A percentile compares a stretch with the other conserved stretches of the same genome.
Conservation (phyloP, 164 flowering plant species). For the Dillenia turbinata region DNA sequence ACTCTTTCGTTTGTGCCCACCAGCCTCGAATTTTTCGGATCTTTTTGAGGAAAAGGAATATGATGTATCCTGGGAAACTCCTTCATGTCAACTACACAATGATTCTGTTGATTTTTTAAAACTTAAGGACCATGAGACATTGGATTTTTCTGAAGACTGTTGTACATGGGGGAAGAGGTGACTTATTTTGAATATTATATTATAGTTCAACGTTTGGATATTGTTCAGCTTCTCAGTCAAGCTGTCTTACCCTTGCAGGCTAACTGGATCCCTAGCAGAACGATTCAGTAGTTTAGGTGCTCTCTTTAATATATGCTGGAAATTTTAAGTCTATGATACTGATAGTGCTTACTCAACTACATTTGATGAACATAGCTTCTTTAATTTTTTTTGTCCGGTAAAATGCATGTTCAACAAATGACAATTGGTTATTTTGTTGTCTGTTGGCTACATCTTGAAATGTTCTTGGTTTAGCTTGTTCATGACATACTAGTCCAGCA, state of each 20-base stretch:
- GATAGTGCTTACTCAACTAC: too few relatives aligned
- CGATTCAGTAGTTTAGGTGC: slow-evolving; percentile 30
- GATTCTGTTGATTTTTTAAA: slow-evolving; percentile 17
- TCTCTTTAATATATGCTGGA: background rate
- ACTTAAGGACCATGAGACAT: slow-evolving; percentile 10
- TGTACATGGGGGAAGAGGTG: slow-evolving; percentile 29
- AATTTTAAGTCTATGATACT: background rate
- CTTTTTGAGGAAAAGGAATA: slow-evolving; percentile 21
- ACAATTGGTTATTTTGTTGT: too few relatives aligned
- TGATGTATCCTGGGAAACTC: slow-evolving; percentile 21
- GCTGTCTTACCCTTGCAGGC: slow-evolving; percentile 23
- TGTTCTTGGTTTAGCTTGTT: too few relatives aligned
- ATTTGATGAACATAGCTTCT: too few relatives aligned
- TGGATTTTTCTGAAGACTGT: slow-evolving; percentile 26
- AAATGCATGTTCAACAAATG: too few relatives aligned
- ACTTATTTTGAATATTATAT: background rate
- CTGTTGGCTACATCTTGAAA: too few relatives aligned
- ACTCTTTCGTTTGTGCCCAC: slow-evolving; percentile 7
- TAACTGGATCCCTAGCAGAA: slow-evolving; percentile 4
- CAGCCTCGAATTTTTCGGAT: slow-evolving; percentile 28
- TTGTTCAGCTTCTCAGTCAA: slow-evolving; percentile 3
- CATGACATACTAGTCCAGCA: too few relatives aligned
- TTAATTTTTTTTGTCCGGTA: too few relatives aligned
- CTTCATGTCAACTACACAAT: slow-evolving; percentile 19
- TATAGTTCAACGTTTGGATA: slow-evolving; percentile 3